phyloP scores from a whole-genome alignment of 1,284 basidiomycete genomes.

The Somion occarium region DNA sequence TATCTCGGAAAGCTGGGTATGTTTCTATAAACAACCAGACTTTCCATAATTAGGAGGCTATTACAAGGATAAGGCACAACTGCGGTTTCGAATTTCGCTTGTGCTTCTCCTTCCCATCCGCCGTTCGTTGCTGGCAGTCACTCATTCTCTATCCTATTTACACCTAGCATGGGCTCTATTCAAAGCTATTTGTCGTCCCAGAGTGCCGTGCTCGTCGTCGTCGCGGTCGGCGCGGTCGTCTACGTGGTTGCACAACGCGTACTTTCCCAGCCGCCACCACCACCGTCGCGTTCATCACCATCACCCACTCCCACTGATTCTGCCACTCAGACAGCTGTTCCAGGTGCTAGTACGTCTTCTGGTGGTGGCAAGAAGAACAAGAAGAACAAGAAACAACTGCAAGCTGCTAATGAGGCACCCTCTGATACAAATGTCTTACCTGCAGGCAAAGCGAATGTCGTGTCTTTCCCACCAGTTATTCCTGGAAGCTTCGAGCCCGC shows the following conservation, averaged over 20 bases:
- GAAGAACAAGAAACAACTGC: conserved; percentile 39
- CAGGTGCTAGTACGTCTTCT: not conserved
- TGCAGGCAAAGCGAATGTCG: conserved; percentile 26
- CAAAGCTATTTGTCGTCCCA: conserved; percentile 6
- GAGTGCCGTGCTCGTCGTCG: not conserved
- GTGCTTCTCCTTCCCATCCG: not conserved
- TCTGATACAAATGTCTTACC: conserved; percentile 12
- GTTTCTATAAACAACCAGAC: too few species aligned
- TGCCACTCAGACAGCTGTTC: not conserved
- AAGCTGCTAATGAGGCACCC: conserved; percentile 13
- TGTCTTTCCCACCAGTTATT: conserved; percentile 37
- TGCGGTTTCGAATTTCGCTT: too few species aligned
- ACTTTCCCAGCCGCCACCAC: not conserved
- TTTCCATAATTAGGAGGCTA: too few species aligned
- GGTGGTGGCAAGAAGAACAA: conserved; percentile 27
- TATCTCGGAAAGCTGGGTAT: too few species aligned
- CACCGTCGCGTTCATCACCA: not conserved
- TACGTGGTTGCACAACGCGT: conserved; percentile 1
- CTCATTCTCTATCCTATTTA: conserved; percentile 2
- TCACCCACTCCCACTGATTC: not conserved
- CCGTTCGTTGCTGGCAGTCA: conserved; percentile 1
- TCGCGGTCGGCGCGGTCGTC: conserved; percentile 6
- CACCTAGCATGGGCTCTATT: conserved; percentile 2
- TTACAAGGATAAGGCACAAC: too few species aligned
- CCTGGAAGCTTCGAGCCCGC: conserved; percentile 39